Evolutionary conservation across 2,329 filamentous ascomycete genomes (phyloP).

Genomic region (Xylariomycetidae sp.): DNA sequence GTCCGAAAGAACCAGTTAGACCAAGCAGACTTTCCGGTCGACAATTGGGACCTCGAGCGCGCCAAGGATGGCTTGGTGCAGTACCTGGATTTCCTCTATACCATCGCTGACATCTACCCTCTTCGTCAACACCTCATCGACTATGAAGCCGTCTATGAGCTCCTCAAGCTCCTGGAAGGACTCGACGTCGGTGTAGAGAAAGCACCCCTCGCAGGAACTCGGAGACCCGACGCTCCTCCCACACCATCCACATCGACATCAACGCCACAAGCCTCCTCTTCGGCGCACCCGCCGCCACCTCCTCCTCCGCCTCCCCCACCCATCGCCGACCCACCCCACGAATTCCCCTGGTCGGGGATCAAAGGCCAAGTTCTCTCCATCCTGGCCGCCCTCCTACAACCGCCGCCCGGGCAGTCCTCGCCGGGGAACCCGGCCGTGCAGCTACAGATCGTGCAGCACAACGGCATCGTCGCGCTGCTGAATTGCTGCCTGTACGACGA

Average conservation of each 20-base stretch:
- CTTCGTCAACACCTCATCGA: slow-evolving; percentile 81
- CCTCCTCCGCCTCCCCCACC: slow-evolving; percentile 39
- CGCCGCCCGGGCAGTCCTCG: slow-evolving; percentile 56
- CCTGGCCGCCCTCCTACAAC: slow-evolving; percentile 82
- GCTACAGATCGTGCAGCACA: slow-evolving; percentile 76
- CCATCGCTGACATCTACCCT: slow-evolving; percentile 76
- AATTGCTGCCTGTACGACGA: slow-evolving; percentile 90
- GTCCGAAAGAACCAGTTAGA: slow-evolving; percentile 72
- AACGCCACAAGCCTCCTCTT: slow-evolving; percentile 23
- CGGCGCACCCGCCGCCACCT: slow-evolving; percentile 32
- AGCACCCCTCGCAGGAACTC: slow-evolving; percentile 55
- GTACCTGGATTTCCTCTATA: slow-evolving; percentile 89
- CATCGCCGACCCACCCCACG: slow-evolving; percentile 58
- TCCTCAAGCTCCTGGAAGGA: slow-evolving; percentile 79
- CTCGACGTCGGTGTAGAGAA: slow-evolving; percentile 85
- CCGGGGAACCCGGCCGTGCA: slow-evolving; percentile 71
- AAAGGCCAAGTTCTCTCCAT: slow-evolving; percentile 92
- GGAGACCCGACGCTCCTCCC: slow-evolving; percentile 15
- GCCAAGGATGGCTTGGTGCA: slow-evolving; percentile 93
- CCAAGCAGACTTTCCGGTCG: slow-evolving; percentile 84
- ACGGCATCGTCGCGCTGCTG: slow-evolving; percentile 80
- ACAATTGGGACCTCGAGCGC: slow-evolving; percentile 95
- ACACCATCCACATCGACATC: slow-evolving; percentile 21
- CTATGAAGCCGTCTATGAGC: slow-evolving; percentile 86
- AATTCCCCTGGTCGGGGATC: slow-evolving; percentile 65